phyloP scores from a whole-genome alignment of 805 yeast genomes.

The Brettanomyces naardenensis region DNA sequence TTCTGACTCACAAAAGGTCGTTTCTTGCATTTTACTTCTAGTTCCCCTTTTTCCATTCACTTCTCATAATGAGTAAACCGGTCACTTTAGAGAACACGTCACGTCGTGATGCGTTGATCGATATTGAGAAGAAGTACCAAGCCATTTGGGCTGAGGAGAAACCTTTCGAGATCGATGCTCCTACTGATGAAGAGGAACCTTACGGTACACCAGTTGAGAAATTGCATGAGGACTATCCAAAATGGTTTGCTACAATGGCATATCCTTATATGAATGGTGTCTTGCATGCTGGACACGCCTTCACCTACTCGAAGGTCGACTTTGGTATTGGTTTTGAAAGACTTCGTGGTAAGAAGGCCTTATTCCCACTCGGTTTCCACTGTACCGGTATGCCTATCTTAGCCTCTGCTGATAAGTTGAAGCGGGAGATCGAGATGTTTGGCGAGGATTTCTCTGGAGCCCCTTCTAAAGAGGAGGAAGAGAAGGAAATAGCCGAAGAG shows the following conservation, averaged over 20 bases:
- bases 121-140: conserved; percentile 83
- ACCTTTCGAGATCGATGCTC: conserved; percentile 83
- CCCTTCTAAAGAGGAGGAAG: conserved; percentile 56
- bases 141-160: conserved; percentile 81
- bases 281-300: conserved; percentile 94
- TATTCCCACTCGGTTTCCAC: conserved; percentile 96
- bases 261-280: conserved; percentile 99
- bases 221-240: conserved; percentile 73
- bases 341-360: conserved; percentile 85
- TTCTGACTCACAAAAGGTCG: no score
- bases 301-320: conserved; percentile 90
- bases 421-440: conserved; percentile 85
- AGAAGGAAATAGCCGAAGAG: conserved; percentile 24
- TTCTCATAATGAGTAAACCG: conserved; percentile 23
- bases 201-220: conserved; percentile 52
- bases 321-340: conserved; percentile 90
- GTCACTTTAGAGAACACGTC: conserved; percentile 53
- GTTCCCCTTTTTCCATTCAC: no score
- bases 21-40: no score
- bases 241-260: conserved; percentile 90
- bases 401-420: conserved; percentile 92
- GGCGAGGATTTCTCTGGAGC: conserved; percentile 71
- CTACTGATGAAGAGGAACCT: conserved; percentile 58
- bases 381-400: conserved; percentile 99
- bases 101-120: conserved; percentile 91